Percentiles rank a stretch among this genome's conserved stretches.
Evolutionary conservation across 192 early-diverging fungal species (phyloP).

Genomic region (Backusella sp.): DNA sequence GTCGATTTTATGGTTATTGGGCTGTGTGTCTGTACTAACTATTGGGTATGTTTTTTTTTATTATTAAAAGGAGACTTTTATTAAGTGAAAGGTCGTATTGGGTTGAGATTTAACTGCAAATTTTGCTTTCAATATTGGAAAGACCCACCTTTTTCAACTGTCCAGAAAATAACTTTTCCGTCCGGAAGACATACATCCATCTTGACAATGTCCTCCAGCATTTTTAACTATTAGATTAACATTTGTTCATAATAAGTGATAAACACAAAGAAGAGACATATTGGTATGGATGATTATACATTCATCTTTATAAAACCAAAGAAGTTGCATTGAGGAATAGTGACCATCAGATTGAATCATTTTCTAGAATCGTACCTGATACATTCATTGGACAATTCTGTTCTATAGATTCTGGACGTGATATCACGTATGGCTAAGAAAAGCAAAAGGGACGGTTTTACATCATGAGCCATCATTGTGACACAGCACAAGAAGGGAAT

Average conservation of each 20-base stretch:
- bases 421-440: background rate
- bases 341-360: background rate
- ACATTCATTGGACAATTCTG: background rate
- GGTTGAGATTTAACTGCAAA: background rate
- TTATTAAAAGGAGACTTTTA: no score
- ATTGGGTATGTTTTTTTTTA: no score
- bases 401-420: background rate
- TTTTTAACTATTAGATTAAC: no score
- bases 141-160: background rate
- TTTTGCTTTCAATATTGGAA: background rate
- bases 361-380: background rate
- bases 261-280: background rate
- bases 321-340: no score
- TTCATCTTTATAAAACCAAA: no score
- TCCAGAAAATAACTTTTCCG: no score
- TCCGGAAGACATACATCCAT: background rate
- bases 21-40: no score
- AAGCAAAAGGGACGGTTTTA: background rate
- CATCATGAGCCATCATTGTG: background rate
- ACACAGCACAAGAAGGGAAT: background rate
- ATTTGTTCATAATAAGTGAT: background rate
- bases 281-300: background rate
- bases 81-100: no score
- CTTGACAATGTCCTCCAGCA: background rate
- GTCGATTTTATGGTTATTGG: background rate